phyloP scores from a whole-genome alignment of 148 eudicot species.

The Bassia scoparia region DNA sequence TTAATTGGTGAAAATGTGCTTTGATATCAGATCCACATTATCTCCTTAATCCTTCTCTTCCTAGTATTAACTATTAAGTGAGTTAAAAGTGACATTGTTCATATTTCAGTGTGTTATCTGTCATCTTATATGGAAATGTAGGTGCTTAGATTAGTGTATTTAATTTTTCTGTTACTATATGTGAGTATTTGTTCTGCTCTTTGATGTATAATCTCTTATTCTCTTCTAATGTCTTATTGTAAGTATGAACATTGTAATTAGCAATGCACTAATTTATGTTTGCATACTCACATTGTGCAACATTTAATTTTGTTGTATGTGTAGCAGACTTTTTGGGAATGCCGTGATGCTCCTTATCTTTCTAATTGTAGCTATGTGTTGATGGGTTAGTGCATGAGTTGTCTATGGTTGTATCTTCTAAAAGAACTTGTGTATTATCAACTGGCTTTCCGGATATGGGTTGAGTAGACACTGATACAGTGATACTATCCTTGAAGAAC shows the following conservation, averaged over 20 bases:
- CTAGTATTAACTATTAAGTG: neutral
- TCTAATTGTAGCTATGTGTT: neutral
- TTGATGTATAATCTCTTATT: neutral
- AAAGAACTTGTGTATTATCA: constrained; percentile 3
- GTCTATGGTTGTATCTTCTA: neutral
- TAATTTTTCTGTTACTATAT: neutral
- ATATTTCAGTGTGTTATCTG: neutral
- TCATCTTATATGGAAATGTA: neutral
- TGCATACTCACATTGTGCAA: neutral
- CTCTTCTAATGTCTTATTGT: neutral
- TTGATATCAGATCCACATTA: neutral
- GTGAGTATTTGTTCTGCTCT: neutral
- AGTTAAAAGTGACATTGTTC: neutral
- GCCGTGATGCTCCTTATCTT: neutral
- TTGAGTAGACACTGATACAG: constrained; percentile 10
- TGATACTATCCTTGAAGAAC: constrained; percentile 11
- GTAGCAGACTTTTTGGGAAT: neutral
- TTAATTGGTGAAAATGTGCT: neutral
- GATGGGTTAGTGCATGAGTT: neutral
- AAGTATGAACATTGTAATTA: too few species aligned
- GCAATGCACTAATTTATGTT: neutral
- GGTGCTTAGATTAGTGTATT: too few species aligned
- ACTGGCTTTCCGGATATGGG: constrained; percentile 25
- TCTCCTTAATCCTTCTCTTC: too few species aligned
- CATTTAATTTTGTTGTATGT: neutral